These are phyloP conservation scores for Russula compacta DNA, from an alignment of 768 basidiomycete species.

Conservation along the genomic window DNA sequence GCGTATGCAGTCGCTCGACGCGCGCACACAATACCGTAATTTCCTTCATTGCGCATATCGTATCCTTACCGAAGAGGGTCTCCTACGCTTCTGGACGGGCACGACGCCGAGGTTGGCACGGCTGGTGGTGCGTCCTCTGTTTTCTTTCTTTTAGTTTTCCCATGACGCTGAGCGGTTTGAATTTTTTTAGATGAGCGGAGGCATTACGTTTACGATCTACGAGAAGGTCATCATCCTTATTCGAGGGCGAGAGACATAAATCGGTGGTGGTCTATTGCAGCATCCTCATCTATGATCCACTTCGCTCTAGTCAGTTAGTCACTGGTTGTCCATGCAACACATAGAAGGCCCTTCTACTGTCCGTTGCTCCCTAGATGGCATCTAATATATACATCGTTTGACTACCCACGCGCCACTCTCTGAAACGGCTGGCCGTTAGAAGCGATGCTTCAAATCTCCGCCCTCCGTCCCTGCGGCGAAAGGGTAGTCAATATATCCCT, in stretches of 20 bases:
- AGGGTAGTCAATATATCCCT: slow-evolving; percentile 21
- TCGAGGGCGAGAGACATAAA: slow-evolving; percentile 26
- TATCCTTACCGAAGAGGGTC: slow-evolving; percentile 88
- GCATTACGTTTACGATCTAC: slow-evolving; percentile 88
- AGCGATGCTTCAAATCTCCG: not conserved
- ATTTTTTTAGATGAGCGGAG: slow-evolving; percentile 74
- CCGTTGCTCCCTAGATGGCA: not conserved
- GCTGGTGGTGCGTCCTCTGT: slow-evolving; percentile 52
- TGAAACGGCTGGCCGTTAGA: not conserved
- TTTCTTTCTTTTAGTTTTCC: not conserved
- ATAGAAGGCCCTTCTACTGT: not conserved
- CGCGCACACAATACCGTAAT: slow-evolving; percentile 78
- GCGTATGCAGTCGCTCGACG: slow-evolving; percentile 90
- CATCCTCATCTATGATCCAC: not conserved
- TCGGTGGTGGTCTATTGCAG: not conserved
- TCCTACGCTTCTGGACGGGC: slow-evolving; percentile 92
- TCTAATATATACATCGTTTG: not conserved
- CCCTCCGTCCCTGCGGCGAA: not conserved
- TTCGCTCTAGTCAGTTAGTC: no score
- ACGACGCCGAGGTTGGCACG: slow-evolving; percentile 85
- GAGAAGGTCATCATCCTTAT: slow-evolving; percentile 65
- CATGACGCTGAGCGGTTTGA: not conserved
- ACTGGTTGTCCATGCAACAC: not conserved
- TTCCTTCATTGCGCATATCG: slow-evolving; percentile 94
- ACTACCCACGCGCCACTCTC: not conserved